These are phyloP conservation scores for Oidiodendron maius DNA, from an alignment of 495 filamentous ascomycete species.

Conservation along the genomic window DNA sequence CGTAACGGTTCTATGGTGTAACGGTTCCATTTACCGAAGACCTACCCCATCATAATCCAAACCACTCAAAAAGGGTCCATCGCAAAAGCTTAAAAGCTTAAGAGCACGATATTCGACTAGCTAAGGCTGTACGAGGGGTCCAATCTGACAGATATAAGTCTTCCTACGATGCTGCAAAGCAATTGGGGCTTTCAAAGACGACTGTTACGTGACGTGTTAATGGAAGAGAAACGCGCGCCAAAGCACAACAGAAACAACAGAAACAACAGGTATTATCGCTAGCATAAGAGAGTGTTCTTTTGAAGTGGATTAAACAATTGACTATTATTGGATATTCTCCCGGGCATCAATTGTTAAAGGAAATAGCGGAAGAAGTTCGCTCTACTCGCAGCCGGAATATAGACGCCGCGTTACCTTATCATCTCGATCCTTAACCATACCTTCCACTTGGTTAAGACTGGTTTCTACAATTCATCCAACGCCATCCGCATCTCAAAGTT, in stretches of 20 bases:
- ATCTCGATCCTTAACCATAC: slow-evolving; percentile 1
- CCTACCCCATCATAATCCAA: not conserved
- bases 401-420: not conserved
- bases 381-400: not conserved
- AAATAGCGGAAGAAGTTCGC: slow-evolving; percentile 6
- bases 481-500: slow-evolving; percentile 1
- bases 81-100: not conserved
- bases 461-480: slow-evolving; percentile 4
- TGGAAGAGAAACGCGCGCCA: not conserved
- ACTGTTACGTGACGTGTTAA: slow-evolving; percentile 6
- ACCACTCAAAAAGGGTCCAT: slow-evolving; percentile 2
- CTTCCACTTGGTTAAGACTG: slow-evolving; percentile 2
- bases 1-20: not conserved
- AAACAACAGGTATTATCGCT: slow-evolving; percentile 1
- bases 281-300: slow-evolving; percentile 1
- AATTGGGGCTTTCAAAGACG: not conserved
- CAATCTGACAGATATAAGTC: slow-evolving; percentile 6
- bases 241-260: slow-evolving; percentile 2
- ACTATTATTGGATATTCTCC: slow-evolving; percentile 5
- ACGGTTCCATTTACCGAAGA: not conserved
- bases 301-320: slow-evolving; percentile 8
- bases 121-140: slow-evolving; percentile 3
- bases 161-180: slow-evolving; percentile 1
- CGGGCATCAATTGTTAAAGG: slow-evolving; percentile 7
- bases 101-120: not conserved